Conservation (phyloP, 495 filamentous ascomycete species). For the Hypomontagnella submonticulosa region DNA sequence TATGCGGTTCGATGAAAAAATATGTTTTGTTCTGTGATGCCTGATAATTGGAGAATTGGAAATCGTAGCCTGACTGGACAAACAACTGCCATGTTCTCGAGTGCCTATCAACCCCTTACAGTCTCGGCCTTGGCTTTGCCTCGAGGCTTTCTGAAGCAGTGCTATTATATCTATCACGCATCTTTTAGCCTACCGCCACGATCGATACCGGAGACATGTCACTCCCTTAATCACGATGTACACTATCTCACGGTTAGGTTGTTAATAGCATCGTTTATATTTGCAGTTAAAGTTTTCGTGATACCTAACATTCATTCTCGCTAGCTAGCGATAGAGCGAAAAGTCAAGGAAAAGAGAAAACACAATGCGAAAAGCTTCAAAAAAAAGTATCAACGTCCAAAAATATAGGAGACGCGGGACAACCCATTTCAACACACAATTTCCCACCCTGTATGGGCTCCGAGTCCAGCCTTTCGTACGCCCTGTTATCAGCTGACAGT, state of each 20-base stretch:
- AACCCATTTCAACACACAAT: slow-evolving; percentile 39
- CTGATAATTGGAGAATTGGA: slow-evolving; percentile 14
- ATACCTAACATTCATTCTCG: slow-evolving; percentile 42
- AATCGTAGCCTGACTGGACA: slow-evolving; percentile 7
- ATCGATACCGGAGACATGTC: too few species aligned
- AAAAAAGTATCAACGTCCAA: slow-evolving; percentile 37
- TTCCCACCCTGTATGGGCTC: slow-evolving; percentile 30
- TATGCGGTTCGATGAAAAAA: slow-evolving; percentile 20
- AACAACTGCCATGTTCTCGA: neutral
- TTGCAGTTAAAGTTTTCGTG: slow-evolving; percentile 40
- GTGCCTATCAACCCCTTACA: neutral
- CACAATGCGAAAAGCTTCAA: slow-evolving; percentile 43
- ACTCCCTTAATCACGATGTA: neutral
- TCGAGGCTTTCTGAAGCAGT: neutral
- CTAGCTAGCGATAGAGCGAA: slow-evolving; percentile 38
- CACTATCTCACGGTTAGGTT: neutral
- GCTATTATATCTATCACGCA: neutral
- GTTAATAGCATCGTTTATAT: slow-evolving; percentile 42
- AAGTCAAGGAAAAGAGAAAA: slow-evolving; percentile 38
- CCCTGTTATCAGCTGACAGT: slow-evolving; percentile 33
- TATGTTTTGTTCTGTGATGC: slow-evolving; percentile 17
- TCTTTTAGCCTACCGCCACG: too few species aligned
- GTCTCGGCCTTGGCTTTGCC: too few species aligned
- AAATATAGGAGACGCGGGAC: slow-evolving; percentile 42
- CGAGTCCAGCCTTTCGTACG: slow-evolving; percentile 34